Evolutionary conservation across 192 early-diverging fungal genomes (phyloP).

Genomic region (Linnemannia elongata): DNA sequence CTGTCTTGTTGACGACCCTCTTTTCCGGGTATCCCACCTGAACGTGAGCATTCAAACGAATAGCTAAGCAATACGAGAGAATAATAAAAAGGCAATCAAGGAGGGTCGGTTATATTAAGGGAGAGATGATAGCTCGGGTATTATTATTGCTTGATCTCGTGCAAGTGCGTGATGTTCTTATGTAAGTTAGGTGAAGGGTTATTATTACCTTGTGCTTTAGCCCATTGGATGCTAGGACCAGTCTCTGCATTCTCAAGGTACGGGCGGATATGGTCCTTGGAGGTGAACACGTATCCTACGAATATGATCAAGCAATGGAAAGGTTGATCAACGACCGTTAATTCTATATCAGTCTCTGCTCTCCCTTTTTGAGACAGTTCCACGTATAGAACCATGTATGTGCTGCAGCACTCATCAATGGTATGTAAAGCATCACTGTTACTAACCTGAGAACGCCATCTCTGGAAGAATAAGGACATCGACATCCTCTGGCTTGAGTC

Average conservation of each 20-base stretch:
- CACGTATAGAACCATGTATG: not conserved
- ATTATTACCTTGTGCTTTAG: slow-evolving; percentile 66
- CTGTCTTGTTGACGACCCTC: slow-evolving; percentile 11
- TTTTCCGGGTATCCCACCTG: slow-evolving; percentile 80
- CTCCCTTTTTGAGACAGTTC: not conserved
- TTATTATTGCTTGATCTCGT: not conserved
- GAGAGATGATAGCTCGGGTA: not conserved
- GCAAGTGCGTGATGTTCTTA: not conserved
- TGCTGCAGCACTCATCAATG: not conserved
- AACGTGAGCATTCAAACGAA: slow-evolving; percentile 66
- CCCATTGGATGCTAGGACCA: slow-evolving; percentile 73
- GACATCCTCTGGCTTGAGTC: slow-evolving; percentile 65
- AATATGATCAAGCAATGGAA: not conserved
- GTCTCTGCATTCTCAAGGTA: slow-evolving; percentile 69
- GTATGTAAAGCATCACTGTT: too few relatives aligned
- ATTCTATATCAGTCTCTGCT: not conserved
- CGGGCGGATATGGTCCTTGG: slow-evolving; percentile 67
- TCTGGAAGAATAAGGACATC: slow-evolving; percentile 83
- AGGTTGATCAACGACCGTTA: not conserved
- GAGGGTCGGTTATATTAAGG: not conserved
- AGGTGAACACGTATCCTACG: slow-evolving; percentile 77
- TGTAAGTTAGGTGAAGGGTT: not conserved
- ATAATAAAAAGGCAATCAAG: not conserved
- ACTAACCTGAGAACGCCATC: slow-evolving; percentile 81
- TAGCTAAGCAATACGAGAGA: slow-evolving; percentile 53